Percentiles rank a stretch among this genome's conserved stretches.
Evolutionary conservation across 2,329 filamentous ascomycete species (phyloP).

Genomic region (Colletotrichum theobromicola): DNA sequence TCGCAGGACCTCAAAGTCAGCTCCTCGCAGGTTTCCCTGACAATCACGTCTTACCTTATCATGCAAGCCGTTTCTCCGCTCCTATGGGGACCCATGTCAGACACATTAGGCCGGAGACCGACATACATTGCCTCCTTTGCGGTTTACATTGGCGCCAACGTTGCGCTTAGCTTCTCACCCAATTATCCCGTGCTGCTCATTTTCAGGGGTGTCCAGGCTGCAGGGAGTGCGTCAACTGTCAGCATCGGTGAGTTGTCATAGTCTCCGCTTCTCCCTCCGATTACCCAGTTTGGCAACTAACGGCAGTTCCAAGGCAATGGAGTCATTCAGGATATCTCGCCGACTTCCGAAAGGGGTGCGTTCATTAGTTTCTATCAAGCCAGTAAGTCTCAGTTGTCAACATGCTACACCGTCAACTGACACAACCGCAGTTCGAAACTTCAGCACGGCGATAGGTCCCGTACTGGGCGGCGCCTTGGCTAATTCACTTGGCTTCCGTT

Average conservation of each 20-base stretch:
- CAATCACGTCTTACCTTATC: slow-evolving; percentile 53
- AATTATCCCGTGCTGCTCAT: slow-evolving; percentile 48
- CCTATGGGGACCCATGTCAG: slow-evolving; percentile 54
- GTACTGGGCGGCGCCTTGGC: slow-evolving; percentile 35
- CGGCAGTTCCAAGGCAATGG: slow-evolving; percentile 22
- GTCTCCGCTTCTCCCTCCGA: background rate
- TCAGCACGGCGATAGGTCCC: slow-evolving; percentile 35
- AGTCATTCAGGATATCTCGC: slow-evolving; percentile 36
- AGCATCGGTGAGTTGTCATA: slow-evolving; percentile 41
- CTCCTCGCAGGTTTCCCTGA: slow-evolving; percentile 38
- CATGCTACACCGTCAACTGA: background rate
- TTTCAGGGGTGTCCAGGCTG: slow-evolving; percentile 52
- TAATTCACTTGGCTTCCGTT: slow-evolving; percentile 20
- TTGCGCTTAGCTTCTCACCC: slow-evolving; percentile 47
- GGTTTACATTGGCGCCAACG: slow-evolving; percentile 52
- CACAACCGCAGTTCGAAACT: slow-evolving; percentile 26
- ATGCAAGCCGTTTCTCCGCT: slow-evolving; percentile 55
- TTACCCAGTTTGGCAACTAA: background rate
- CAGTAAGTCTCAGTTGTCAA: slow-evolving; percentile 23
- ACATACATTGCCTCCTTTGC: slow-evolving; percentile 50
- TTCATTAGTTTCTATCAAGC: slow-evolving; percentile 37
- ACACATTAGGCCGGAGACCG: slow-evolving; percentile 48
- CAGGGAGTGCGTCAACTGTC: slow-evolving; percentile 52
- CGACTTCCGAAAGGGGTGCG: slow-evolving; percentile 30
- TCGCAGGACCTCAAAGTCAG: slow-evolving; percentile 33